Base-by-base conservation (phyloP, 441 rosid species). In the Melastoma candidum region DNA sequence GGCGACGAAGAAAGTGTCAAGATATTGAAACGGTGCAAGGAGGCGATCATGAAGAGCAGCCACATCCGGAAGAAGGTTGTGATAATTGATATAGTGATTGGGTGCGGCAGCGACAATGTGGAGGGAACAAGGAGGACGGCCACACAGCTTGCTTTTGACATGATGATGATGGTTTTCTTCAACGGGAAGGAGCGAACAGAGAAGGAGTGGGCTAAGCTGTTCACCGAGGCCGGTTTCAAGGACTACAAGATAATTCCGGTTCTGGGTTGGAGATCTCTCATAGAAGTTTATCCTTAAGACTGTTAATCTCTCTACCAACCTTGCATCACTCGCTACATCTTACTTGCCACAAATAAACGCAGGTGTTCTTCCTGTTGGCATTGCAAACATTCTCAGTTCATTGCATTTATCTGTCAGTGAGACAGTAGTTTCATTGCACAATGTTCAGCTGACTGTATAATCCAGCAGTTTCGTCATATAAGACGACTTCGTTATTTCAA, bases 181-280 rank as follows among this genome's bases (percentile, higher is more conserved):
- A 71, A 45, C 0, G 74, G 74, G 1, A 57, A 29, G 46, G 71
- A 76, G 52, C 49, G 78, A 26, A 70, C 14, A 0, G 63, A 68
- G 27, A 47, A 17, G 22, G 22, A 17, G 22, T 17, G 22, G 22
- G 22, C 22, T 17, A 17, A 17, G 22, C 22, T 17, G 22, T 17
- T 17, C 22, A 17, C 22, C 22, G 22, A 17, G 22, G 22, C 22
- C 22, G 22, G 22, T 17, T 17, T 17, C 22, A 17, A 17, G 22
- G 22, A 17, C 22, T 17, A 17, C 22, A 17, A 17, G 22, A 17
- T 17, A 17, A 17, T 17, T 17, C 22, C 22, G 22, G 22, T 17
- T 17, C 0, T 17, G 22, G 22, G 22, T 17, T 17, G 22, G 22
- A 17, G 22, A 17, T 68, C 72, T 10, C 51, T 72, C 4, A 68